These are phyloP conservation scores for Ligustrum vulgare DNA, from an alignment of 257 asterid genomes.

Conservation along the genomic window DNA sequence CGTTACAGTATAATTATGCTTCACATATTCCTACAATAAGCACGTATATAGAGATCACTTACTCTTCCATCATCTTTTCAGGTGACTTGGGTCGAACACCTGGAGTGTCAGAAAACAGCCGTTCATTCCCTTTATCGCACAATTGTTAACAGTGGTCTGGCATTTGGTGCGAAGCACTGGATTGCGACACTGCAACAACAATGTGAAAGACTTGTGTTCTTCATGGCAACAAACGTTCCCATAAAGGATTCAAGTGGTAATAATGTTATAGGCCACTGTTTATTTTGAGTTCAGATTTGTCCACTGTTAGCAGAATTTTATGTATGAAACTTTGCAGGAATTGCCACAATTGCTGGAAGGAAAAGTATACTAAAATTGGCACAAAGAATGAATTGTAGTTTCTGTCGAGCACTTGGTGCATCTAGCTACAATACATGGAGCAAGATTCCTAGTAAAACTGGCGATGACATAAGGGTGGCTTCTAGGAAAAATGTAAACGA, in stretches of 20 bases:
- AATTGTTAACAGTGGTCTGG: constrained; percentile 70
- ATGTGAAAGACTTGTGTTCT: constrained; percentile 71
- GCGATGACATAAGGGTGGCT: constrained; percentile 74
- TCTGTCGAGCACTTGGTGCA: constrained; percentile 65
- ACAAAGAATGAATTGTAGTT: constrained; percentile 70
- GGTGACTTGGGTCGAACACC: constrained; percentile 97
- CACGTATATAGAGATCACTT: background rate
- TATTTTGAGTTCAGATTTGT: background rate
- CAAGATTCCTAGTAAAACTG: constrained; percentile 55
- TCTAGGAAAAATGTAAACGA: constrained; percentile 66
- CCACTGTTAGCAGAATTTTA: background rate
- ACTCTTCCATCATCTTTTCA: constrained; percentile 25
- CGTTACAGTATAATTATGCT: too few species aligned
- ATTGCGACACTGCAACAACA: constrained; percentile 73
- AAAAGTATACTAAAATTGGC: constrained; percentile 77
- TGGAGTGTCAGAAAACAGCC: constrained; percentile 61
- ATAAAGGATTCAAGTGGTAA: constrained; percentile 75
- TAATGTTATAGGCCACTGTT: background rate
- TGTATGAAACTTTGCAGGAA: constrained; percentile 42
- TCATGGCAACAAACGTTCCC: constrained; percentile 85
- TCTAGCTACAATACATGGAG: constrained; percentile 82
- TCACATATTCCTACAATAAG: background rate
- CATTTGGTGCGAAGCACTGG: constrained; percentile 93
- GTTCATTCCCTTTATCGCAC: constrained; percentile 63
- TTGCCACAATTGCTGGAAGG: constrained; percentile 82